These are phyloP conservation scores for Aspergillus leporis DNA, from an alignment of 495 filamentous ascomycete species.

Conservation along the genomic window DNA sequence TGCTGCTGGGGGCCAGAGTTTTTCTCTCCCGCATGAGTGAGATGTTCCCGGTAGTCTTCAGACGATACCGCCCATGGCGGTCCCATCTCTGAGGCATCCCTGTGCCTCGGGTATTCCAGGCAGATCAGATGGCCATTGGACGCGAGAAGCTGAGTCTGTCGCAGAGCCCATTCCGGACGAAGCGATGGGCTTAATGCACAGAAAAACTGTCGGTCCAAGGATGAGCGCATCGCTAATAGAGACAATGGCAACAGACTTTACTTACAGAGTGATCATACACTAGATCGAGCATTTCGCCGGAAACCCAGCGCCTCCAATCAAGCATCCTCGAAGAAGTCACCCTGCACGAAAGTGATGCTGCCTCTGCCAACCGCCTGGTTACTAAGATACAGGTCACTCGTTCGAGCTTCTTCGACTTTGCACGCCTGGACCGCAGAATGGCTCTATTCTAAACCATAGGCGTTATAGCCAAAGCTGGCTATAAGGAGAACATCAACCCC, in stretches of 20 bases:
- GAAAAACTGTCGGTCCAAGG: slow-evolving; percentile 55
- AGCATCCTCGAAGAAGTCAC: slow-evolving; percentile 72
- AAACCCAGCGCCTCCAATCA: slow-evolving; percentile 52
- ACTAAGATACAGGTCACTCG: slow-evolving; percentile 47
- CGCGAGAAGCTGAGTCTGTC: slow-evolving; percentile 58
- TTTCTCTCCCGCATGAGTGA: slow-evolving; percentile 57
- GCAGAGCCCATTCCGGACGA: slow-evolving; percentile 60
- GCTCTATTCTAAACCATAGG: slow-evolving; percentile 70
- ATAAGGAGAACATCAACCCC: slow-evolving; percentile 75
- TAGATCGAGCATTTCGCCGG: slow-evolving; percentile 58
- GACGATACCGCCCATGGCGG: slow-evolving; percentile 29
- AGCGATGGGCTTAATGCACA: slow-evolving; percentile 61
- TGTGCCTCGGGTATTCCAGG: slow-evolving; percentile 33
- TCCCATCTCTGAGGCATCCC: slow-evolving; percentile 9
- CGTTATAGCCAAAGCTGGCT: slow-evolving; percentile 70
- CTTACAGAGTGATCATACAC: slow-evolving; percentile 85
- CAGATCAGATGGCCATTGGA: slow-evolving; percentile 62
- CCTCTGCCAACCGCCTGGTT: slow-evolving; percentile 52
- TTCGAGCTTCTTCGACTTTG: slow-evolving; percentile 42
- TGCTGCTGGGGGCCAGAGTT: slow-evolving; percentile 9
- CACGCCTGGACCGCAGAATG: slow-evolving; percentile 55
- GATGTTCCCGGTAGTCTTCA: slow-evolving; percentile 19
- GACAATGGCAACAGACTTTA: neutral
- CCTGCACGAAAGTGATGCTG: slow-evolving; percentile 57
- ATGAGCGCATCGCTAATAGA: neutral